Evolutionary conservation across 1,284 basidiomycete species (phyloP), one percentile per base, ranked within the genome.

Genomic region (Sporisorium reilianum): DNA sequence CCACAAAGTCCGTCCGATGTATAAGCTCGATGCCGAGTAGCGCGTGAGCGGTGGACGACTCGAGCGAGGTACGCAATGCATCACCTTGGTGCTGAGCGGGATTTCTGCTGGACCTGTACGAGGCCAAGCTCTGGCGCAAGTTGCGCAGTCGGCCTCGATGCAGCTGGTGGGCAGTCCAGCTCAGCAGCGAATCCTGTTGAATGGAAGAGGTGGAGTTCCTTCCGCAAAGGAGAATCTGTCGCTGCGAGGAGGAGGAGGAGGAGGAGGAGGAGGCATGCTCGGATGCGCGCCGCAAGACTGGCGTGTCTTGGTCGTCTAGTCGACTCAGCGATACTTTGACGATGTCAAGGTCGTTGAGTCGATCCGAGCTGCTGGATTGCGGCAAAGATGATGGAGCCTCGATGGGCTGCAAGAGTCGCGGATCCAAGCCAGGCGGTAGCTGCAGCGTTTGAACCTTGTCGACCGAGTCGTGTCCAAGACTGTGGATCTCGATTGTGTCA

Each of bases 401-500:
- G 40, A 66, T 36, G 26, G 55, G 44, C 52, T 64, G 64, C 32
- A 84, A 64, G 50, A 78, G 71, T 14, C 82, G 70, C 7, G 81
- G 76, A 49, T 80, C 77, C 26, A 81, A 46, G 16, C 66, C 61
- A 14, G 74, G 67, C 5, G 78, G 73, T 3, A 82, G 56, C 8
- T 65, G 64, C 11, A 79, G 22, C 11, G 55, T 71, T 42, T 78
- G 72, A 5, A 80, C 59, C 51, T 54, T 70, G 10, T 72, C 55
- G 48, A 79, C 61, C 2, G 60, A 65, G 28, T 70, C 67, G 8
- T 53, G 44, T 23, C 61, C 49, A 8, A 81, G 42, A 28, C 64
- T 45, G 42, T 84, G 81, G 9, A 83, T 52, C 44, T 81, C 73
- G 57, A 83, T 56, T 6, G 79, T 77, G 66, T 83, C 76, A 49